A percentile compares a stretch with the other conserved stretches of the same genome.
Conservation (phyloP, 331 rosid species). For the Quercus lobata region DNA sequence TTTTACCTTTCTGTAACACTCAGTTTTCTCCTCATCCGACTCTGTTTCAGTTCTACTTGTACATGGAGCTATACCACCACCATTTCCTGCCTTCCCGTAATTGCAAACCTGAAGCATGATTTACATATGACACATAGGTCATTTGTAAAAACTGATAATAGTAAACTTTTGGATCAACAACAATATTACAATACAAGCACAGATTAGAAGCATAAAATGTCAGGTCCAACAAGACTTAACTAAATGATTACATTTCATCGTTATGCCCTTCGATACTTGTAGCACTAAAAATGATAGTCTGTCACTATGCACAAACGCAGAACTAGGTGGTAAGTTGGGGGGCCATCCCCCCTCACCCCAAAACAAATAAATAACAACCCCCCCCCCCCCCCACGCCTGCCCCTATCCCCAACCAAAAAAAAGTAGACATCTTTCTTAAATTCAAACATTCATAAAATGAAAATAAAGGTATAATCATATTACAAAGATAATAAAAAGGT, state of each 20-base stretch:
- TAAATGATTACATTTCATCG: background rate
- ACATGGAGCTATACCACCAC: slow-evolving; percentile 28
- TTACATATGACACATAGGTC: slow-evolving; percentile 17
- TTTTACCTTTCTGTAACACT: slow-evolving; percentile 48
- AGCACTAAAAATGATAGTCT: no score
- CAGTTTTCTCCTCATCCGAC: slow-evolving; percentile 40
- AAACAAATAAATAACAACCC: no score
- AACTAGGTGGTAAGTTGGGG: no score
- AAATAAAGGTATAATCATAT: no score
- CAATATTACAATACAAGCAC: background rate
- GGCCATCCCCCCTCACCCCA: no score
- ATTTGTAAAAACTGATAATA: background rate
- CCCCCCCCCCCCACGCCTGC: no score
- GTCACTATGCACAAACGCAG: no score
- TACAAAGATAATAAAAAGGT: no score
- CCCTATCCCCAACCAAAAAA: no score
- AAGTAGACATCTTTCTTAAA: no score
- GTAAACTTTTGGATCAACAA: background rate
- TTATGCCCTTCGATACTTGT: background rate
- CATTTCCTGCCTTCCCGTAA: slow-evolving; percentile 48
- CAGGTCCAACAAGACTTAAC: background rate
- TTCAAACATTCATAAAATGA: no score
- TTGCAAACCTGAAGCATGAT: slow-evolving; percentile 57
- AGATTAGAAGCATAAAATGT: background rate
- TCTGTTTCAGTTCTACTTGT: slow-evolving; percentile 38